Conservation (phyloP, 768 basidiomycete genomes). For the Rhizopogon vesiculosus region DNA sequence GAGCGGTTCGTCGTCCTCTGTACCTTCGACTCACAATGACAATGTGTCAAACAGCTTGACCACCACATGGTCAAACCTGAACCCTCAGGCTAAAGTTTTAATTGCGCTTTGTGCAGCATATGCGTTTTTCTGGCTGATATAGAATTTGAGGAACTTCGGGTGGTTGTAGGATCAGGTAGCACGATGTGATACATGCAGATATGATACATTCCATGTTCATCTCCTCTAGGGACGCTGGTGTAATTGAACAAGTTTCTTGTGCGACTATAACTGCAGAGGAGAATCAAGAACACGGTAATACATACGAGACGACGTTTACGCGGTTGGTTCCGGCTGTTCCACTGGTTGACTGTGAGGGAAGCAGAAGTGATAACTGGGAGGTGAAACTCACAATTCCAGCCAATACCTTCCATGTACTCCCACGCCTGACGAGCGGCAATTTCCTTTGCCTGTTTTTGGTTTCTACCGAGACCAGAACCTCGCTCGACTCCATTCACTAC, state of each 20-base stretch:
- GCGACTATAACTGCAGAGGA: neutral
- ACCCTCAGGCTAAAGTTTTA: constrained; percentile 65
- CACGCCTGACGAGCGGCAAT: constrained; percentile 58
- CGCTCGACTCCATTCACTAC: constrained; percentile 47
- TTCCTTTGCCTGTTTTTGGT: constrained; percentile 62
- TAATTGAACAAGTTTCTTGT: neutral
- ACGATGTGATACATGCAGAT: neutral
- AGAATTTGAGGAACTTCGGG: constrained; percentile 1
- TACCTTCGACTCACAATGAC: constrained; percentile 28
- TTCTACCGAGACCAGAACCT: constrained; percentile 50
- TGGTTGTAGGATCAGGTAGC: neutral
- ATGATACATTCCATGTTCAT: neutral
- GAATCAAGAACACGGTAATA: neutral
- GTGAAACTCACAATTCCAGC: constrained; percentile 37
- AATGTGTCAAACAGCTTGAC: constrained; percentile 29
- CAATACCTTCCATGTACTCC: constrained; percentile 29
- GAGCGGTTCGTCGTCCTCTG: constrained; percentile 20
- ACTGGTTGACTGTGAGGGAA: neutral
- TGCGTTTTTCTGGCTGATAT: constrained; percentile 44
- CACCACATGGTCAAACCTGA: constrained; percentile 43
- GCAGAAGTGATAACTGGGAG: neutral
- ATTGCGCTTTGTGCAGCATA: constrained; percentile 63
- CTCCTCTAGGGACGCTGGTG: neutral
- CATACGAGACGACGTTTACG: neutral
- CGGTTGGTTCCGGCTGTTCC: neutral